Conservation (phyloP, 768 basidiomycete species). For the Pseudohyphozyma bogoriensis region DNA sequence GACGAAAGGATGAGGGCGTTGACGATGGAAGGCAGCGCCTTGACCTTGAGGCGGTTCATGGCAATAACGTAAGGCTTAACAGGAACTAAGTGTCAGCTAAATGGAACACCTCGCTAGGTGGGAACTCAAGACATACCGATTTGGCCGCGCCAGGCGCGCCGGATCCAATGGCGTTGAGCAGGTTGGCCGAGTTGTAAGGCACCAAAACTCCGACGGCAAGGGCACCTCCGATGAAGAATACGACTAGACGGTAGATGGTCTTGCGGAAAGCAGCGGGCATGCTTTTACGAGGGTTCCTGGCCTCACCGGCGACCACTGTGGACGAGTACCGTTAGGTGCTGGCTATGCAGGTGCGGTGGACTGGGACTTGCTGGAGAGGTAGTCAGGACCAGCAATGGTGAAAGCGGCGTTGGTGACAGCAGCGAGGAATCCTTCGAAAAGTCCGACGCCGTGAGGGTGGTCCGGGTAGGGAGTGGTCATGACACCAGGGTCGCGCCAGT, state of each 20-base stretch:
- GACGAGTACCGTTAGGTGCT: constrained; percentile 9
- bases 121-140: not conserved
- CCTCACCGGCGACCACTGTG: constrained; percentile 40
- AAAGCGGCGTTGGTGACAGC: constrained; percentile 45
- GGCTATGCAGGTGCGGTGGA: not conserved
- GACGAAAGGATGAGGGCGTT: constrained; percentile 8
- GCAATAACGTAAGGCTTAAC: constrained; percentile 73
- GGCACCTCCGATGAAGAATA: constrained; percentile 54
- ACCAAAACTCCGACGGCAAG: constrained; percentile 72
- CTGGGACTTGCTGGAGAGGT: constrained; percentile 14
- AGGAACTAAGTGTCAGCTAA: not conserved
- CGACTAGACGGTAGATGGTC: constrained; percentile 61
- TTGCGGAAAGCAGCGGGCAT: constrained; percentile 54
- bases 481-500: constrained; percentile 30
- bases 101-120: not conserved
- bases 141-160: not conserved
- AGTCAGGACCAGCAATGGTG: constrained; percentile 49
- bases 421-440: constrained; percentile 38
- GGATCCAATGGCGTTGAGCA: not conserved
- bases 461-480: constrained; percentile 29
- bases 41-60: constrained; percentile 31
- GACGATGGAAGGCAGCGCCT: constrained; percentile 26
- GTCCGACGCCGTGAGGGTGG: constrained; percentile 27
- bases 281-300: constrained; percentile 41
- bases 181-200: constrained; percentile 47